phyloP scores from a whole-genome alignment of 768 basidiomycete species.

The Leccinellum luteum region DNA sequence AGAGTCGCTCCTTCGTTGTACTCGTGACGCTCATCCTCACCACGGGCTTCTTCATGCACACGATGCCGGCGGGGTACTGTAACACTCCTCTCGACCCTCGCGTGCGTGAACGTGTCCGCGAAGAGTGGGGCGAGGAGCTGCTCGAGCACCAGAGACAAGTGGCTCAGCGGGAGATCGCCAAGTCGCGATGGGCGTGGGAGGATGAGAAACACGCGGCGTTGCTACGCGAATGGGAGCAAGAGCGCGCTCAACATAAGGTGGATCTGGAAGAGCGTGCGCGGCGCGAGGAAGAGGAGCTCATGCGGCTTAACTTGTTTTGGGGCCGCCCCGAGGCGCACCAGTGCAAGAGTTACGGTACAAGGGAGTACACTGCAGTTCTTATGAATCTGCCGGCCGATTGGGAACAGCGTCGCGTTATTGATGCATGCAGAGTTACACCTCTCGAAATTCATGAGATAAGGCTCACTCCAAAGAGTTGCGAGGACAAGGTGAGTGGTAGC shows the following conservation, averaged over 20 bases:
- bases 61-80: constrained; percentile 15
- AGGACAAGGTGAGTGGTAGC: constrained; percentile 17
- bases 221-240: constrained; percentile 19
- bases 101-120: constrained; percentile 19
- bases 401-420: constrained; percentile 10
- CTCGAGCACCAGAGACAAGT: constrained; percentile 17
- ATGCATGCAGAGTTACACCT: constrained; percentile 24
- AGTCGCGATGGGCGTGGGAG: constrained; percentile 22
- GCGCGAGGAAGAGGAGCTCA: constrained; percentile 20
- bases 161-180: constrained; percentile 9
- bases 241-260: constrained; percentile 15
- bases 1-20: background rate
- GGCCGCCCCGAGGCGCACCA: constrained; percentile 12
- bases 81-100: constrained; percentile 18
- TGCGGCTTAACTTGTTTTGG: constrained; percentile 24
- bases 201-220: constrained; percentile 7
- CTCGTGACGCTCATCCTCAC: constrained; percentile 1
- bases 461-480: constrained; percentile 19
- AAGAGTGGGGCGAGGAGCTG: constrained; percentile 20
- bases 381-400: constrained; percentile 28
- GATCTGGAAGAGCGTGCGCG: constrained; percentile 17
- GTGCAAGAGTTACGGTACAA: constrained; percentile 28
- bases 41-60: constrained; percentile 1
- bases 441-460: constrained; percentile 24
- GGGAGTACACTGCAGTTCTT: constrained; percentile 30